Percentiles rank a stretch among this genome's conserved stretches.
Conservation (phyloP, 306 rosid genomes). For the Castanea crenata region DNA sequence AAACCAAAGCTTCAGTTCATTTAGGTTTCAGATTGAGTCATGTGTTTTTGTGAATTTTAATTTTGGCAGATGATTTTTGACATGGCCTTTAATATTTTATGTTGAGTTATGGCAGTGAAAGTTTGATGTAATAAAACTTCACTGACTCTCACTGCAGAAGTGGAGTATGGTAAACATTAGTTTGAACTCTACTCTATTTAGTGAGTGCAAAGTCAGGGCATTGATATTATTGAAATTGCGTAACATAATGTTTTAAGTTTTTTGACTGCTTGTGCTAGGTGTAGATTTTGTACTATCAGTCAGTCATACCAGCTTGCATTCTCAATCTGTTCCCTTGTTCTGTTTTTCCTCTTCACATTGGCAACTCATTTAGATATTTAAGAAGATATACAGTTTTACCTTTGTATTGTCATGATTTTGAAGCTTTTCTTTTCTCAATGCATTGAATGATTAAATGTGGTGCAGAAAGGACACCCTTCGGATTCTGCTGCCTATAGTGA, state of each 20-base stretch:
- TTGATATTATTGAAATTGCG: not conserved
- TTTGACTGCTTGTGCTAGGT: not conserved
- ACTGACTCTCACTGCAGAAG: not conserved
- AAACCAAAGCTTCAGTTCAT: no score
- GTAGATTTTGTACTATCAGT: not conserved
- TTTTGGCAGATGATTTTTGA: no score
- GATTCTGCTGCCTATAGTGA: conserved; percentile 79
- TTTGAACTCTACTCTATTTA: no score
- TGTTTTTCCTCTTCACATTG: not conserved
- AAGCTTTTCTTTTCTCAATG: conserved; percentile 14
- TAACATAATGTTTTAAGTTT: not conserved
- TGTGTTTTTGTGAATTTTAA: no score
- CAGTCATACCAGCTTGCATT: not conserved
- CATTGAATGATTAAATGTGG: conserved; percentile 19
- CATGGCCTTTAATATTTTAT: no score
- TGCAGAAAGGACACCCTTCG: conserved; percentile 81
- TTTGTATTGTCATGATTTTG: not conserved
- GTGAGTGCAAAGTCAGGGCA: no score
- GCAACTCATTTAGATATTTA: not conserved
- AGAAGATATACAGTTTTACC: not conserved
- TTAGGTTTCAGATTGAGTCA: no score
- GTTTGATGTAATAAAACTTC: not conserved
- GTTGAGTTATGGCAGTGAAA: not conserved
- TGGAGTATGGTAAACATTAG: not conserved
- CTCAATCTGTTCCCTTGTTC: not conserved